phyloP scores from a whole-genome alignment of 768 basidiomycete genomes.

The Suillus hirtellus region DNA sequence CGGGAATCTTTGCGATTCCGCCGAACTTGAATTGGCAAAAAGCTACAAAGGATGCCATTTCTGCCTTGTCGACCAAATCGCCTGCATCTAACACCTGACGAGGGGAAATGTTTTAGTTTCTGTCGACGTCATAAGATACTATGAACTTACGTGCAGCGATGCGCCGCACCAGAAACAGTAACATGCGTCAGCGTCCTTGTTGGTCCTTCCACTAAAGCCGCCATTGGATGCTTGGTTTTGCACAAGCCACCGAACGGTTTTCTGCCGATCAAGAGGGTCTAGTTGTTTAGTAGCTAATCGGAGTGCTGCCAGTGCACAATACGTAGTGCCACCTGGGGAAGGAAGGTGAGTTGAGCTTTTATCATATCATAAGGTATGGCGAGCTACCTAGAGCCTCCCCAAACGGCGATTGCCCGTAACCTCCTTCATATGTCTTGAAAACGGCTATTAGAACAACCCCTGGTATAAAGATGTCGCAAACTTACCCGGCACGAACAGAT shows the following conservation, averaged over 20 bases:
- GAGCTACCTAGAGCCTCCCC: slow-evolving; percentile 78
- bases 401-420: slow-evolving; percentile 80
- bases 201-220: slow-evolving; percentile 87
- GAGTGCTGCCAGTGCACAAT: slow-evolving; percentile 83
- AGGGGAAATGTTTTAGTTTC: background rate
- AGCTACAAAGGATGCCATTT: slow-evolving; percentile 65
- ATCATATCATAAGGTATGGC: background rate
- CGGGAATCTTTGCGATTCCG: slow-evolving; percentile 84
- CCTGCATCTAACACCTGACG: slow-evolving; percentile 66
- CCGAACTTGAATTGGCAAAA: slow-evolving; percentile 86
- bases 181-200: slow-evolving; percentile 88
- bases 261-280: slow-evolving; percentile 40
- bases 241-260: slow-evolving; percentile 75
- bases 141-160: slow-evolving; percentile 61
- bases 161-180: slow-evolving; percentile 97
- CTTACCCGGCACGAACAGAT: slow-evolving; percentile 73
- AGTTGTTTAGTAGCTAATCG: slow-evolving; percentile 44
- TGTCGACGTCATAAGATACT: background rate
- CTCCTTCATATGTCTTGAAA: slow-evolving; percentile 82
- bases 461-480: slow-evolving; percentile 3
- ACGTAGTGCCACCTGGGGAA: slow-evolving; percentile 83
- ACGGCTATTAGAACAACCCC: background rate
- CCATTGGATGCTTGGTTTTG: slow-evolving; percentile 65
- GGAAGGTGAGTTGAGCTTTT: background rate
- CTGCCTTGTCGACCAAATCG: slow-evolving; percentile 54